Conservation (phyloP, 495 filamentous ascomycete species). For the Chaetomium tenue region DNA sequence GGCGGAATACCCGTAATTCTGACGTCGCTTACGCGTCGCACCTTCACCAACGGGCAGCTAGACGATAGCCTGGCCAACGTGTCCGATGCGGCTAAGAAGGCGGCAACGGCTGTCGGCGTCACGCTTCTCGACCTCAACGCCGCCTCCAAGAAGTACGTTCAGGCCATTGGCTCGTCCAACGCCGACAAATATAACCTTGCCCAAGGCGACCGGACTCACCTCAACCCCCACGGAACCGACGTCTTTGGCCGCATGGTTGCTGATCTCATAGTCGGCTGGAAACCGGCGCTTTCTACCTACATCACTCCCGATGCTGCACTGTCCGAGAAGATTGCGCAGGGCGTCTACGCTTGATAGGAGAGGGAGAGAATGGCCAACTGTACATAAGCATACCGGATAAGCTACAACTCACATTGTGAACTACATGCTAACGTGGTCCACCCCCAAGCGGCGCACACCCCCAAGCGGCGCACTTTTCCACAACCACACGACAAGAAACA, state of each 20-base stretch:
- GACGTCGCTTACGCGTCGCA: too few relatives aligned
- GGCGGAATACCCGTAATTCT: not conserved
- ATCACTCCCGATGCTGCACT: not conserved
- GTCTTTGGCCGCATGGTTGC: constrained; percentile 15
- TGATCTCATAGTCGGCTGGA: constrained; percentile 4
- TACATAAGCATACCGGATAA: too few relatives aligned
- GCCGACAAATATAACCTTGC: not conserved
- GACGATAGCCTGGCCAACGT: too few relatives aligned
- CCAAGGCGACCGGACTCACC: too few relatives aligned
- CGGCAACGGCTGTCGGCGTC: not conserved
- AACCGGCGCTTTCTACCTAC: not conserved
- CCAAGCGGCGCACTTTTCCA: too few relatives aligned
- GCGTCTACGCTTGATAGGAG: not conserved
- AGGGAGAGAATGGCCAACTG: too few relatives aligned
- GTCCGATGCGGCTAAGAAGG: not conserved
- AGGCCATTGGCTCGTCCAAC: not conserved
- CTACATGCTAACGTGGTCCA: too few relatives aligned
- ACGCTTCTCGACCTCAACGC: not conserved
- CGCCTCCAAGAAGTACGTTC: not conserved
- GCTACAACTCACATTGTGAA: too few relatives aligned
- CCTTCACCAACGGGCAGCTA: too few relatives aligned
- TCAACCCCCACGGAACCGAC: too few relatives aligned
- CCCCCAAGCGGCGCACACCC: too few relatives aligned
- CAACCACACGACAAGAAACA: too few relatives aligned
- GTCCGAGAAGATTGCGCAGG: not conserved